Evolutionary conservation across 495 filamentous ascomycete species (phyloP).

Genomic region (Sporormia fimetaria): DNA sequence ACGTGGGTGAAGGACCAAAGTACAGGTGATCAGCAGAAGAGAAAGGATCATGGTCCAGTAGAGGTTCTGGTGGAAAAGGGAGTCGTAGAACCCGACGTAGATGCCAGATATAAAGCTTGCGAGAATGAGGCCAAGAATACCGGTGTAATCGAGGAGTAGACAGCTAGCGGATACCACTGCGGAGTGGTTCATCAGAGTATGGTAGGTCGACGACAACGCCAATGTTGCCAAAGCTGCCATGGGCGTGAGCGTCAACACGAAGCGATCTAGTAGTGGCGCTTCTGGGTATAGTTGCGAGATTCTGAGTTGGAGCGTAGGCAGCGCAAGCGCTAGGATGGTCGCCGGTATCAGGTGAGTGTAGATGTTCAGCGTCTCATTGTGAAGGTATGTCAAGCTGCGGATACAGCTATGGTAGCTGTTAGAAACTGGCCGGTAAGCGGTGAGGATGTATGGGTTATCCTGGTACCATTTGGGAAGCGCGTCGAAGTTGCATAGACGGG

Average conservation of each 20-base stretch:
- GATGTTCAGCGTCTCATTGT: slow-evolving; percentile 41
- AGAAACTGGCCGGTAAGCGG: slow-evolving; percentile 33
- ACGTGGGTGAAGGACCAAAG: slow-evolving; percentile 35
- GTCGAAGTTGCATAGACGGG: slow-evolving; percentile 8
- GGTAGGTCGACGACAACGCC: slow-evolving; percentile 37
- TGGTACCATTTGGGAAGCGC: slow-evolving; percentile 33
- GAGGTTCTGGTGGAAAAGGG: slow-evolving; percentile 31
- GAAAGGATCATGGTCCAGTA: slow-evolving; percentile 40
- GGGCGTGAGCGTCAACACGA: slow-evolving; percentile 37
- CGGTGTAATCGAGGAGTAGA: slow-evolving; percentile 39
- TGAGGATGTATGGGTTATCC: slow-evolving; percentile 33
- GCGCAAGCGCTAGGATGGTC: slow-evolving; percentile 25
- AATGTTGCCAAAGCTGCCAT: slow-evolving; percentile 35
- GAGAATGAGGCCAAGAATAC: slow-evolving; percentile 39
- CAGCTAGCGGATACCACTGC: slow-evolving; percentile 32
- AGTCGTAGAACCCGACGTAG: slow-evolving; percentile 43
- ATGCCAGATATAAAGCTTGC: slow-evolving; percentile 41
- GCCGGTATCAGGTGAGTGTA: slow-evolving; percentile 36
- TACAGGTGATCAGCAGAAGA: slow-evolving; percentile 29
- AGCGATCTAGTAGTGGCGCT: slow-evolving; percentile 30
- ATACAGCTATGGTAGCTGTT: slow-evolving; percentile 30
- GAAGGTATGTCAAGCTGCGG: slow-evolving; percentile 31
- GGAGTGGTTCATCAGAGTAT: slow-evolving; percentile 44
- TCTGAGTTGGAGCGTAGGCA: slow-evolving; percentile 17
- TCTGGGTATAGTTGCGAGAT: slow-evolving; percentile 30